Conservation (phyloP, 495 filamentous ascomycete genomes). For the Rhypophila decipiens region DNA sequence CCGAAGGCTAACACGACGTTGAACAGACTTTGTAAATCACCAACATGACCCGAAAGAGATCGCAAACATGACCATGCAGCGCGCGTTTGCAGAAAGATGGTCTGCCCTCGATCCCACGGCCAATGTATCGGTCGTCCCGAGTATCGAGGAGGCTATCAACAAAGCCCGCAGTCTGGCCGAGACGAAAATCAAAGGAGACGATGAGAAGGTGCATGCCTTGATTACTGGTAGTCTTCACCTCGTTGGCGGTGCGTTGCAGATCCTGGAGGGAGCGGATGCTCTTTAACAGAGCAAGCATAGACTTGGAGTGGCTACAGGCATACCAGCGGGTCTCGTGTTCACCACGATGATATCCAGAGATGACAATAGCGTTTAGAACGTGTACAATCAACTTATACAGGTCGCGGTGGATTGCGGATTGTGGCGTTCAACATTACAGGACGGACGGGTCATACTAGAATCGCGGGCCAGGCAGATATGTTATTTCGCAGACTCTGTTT, state of each 20-base stretch:
- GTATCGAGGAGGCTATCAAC: conserved; percentile 80
- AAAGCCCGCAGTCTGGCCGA: conserved; percentile 49
- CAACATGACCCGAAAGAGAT: conserved; percentile 64
- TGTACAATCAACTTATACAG: conserved; percentile 3
- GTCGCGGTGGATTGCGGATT: too few relatives aligned
- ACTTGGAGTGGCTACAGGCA: too few relatives aligned
- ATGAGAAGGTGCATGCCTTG: conserved; percentile 37
- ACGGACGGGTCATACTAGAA: too few relatives aligned
- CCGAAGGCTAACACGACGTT: background rate
- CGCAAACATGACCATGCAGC: conserved; percentile 65
- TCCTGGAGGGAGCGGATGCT: conserved; percentile 38
- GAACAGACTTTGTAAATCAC: conserved; percentile 64
- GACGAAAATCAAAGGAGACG: conserved; percentile 14
- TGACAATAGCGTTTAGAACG: conserved; percentile 4
- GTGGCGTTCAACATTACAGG: too few relatives aligned
- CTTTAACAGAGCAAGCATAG: conserved; percentile 6
- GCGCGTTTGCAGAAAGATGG: conserved; percentile 68
- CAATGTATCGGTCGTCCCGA: conserved; percentile 59
- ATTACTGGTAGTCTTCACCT: conserved; percentile 60
- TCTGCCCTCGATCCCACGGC: conserved; percentile 53
- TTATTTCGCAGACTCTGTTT: too few relatives aligned
- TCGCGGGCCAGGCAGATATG: too few relatives aligned
- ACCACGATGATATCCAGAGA: conserved; percentile 10
- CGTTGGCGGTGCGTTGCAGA: conserved; percentile 51
- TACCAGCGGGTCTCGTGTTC: conserved; percentile 8